Evolutionary conservation across 208 protist genomes (phyloP).

Genomic region (Crithidia thermophila): DNA sequence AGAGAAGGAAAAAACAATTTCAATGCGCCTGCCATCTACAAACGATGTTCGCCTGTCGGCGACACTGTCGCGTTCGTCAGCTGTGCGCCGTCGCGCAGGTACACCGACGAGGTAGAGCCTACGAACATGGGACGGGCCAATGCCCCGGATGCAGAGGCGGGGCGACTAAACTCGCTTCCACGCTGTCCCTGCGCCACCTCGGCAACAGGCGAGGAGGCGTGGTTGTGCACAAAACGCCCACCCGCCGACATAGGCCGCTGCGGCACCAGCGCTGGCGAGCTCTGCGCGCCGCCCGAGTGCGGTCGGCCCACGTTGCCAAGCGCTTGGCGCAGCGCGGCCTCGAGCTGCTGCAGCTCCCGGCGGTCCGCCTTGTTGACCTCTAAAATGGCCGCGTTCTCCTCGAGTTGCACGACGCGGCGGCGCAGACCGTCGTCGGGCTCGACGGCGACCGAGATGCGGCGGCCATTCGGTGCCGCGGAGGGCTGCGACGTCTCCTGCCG

Average conservation of each 20-base stretch:
- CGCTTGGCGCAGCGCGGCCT: constrained; percentile 46
- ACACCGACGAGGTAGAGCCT: constrained; percentile 46
- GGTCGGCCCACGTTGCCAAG: constrained; percentile 21
- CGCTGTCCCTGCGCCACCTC: constrained; percentile 12
- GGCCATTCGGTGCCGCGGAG: neutral
- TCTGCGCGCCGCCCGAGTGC: constrained; percentile 1
- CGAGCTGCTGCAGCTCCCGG: constrained; percentile 58
- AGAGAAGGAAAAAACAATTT: neutral
- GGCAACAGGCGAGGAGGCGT: neutral
- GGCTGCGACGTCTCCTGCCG: constrained; percentile 32
- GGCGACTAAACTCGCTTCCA: neutral
- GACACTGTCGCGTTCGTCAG: constrained; percentile 67
- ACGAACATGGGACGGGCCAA: constrained; percentile 71
- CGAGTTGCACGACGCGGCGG: constrained; percentile 67
- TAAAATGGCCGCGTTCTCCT: constrained; percentile 71
- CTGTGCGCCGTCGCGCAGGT: constrained; percentile 41
- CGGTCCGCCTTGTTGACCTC: constrained; percentile 84
- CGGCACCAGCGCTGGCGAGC: constrained; percentile 23
- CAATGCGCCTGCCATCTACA: neutral
- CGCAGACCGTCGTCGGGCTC: constrained; percentile 58
- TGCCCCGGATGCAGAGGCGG: neutral
- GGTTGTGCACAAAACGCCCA: constrained; percentile 17
- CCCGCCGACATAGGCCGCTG: constrained; percentile 31
- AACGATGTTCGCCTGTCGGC: constrained; percentile 19
- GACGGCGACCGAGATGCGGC: constrained; percentile 44